Conservation (phyloP, 2,329 filamentous ascomycete genomes). For the Colletotrichum somersetense region DNA sequence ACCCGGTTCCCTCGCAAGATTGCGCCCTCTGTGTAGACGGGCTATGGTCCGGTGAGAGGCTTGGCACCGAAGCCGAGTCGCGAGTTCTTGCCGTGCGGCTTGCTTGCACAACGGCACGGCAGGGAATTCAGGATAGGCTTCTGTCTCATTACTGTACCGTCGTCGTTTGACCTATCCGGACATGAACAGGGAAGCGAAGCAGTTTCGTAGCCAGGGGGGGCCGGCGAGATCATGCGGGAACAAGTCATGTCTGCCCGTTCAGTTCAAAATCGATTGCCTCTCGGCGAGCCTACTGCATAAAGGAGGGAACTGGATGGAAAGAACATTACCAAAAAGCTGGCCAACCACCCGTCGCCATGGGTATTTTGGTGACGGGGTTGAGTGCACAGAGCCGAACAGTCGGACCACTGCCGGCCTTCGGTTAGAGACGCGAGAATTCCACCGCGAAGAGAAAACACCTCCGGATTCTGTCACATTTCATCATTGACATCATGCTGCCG, state of each 20-base stretch:
- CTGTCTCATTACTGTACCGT: background rate
- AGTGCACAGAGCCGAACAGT: background rate
- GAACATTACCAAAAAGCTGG: background rate
- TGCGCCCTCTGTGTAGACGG: background rate
- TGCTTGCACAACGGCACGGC: background rate
- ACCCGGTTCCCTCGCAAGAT: conserved; percentile 5
- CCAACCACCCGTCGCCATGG: background rate
- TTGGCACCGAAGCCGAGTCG: conserved; percentile 8
- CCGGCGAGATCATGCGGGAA: background rate
- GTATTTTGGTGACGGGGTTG: background rate
- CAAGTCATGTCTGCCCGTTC: background rate
- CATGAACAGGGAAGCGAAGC: conserved; percentile 3
- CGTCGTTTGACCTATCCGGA: conserved; percentile 14
- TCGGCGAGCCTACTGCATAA: conserved; percentile 19
- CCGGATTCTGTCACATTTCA: background rate
- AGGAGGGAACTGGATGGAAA: conserved; percentile 22
- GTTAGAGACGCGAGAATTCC: background rate
- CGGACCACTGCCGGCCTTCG: conserved; percentile 12
- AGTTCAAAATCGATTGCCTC: background rate
- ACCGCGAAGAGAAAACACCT: conserved; percentile 13
- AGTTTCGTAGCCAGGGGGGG: background rate
- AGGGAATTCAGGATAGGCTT: background rate
- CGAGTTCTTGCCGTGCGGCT: conserved; percentile 14
- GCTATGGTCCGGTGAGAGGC: conserved; percentile 12
- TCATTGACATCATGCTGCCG: conserved; percentile 27